phyloP scores from a whole-genome alignment of 2,329 filamentous ascomycete species.

The Aspergillus fijiensis region DNA sequence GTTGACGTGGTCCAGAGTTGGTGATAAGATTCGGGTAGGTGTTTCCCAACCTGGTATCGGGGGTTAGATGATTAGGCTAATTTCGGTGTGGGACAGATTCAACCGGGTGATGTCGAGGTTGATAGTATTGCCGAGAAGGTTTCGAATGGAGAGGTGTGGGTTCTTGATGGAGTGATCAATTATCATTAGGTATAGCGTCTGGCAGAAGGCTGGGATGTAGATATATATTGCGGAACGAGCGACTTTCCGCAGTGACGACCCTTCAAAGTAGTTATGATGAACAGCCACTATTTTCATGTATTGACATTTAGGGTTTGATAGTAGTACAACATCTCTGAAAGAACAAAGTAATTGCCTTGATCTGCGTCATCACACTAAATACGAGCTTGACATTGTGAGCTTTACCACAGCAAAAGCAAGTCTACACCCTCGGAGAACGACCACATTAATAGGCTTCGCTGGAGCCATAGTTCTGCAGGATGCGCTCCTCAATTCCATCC shows the following conservation, averaged over 20 bases:
- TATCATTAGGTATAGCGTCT: slow-evolving; percentile 34
- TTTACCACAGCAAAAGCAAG: neutral
- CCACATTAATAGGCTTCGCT: neutral
- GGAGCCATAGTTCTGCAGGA: slow-evolving; percentile 57
- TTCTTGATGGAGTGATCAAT: slow-evolving; percentile 63
- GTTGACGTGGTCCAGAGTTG: slow-evolving; percentile 76
- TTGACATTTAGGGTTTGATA: no score
- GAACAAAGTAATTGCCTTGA: neutral
- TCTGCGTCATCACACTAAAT: neutral
- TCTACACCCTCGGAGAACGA: neutral
- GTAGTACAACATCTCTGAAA: no score
- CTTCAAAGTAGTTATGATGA: neutral
- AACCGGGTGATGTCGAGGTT: slow-evolving; percentile 79
- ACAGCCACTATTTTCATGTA: no score
- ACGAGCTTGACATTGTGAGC: neutral
- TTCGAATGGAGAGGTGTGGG: slow-evolving; percentile 86
- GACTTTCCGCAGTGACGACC: neutral
- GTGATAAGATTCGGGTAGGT: slow-evolving; percentile 65
- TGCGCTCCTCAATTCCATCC: slow-evolving; percentile 80
- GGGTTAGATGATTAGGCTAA: neutral
- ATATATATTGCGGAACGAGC: neutral
- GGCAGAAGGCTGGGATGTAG: neutral
- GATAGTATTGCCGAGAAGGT: slow-evolving; percentile 71
- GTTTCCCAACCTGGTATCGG: no score
- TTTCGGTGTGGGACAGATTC: slow-evolving; percentile 36